Base-by-base conservation (phyloP, 768 basidiomycete species). In the Mycena capillaripes region DNA sequence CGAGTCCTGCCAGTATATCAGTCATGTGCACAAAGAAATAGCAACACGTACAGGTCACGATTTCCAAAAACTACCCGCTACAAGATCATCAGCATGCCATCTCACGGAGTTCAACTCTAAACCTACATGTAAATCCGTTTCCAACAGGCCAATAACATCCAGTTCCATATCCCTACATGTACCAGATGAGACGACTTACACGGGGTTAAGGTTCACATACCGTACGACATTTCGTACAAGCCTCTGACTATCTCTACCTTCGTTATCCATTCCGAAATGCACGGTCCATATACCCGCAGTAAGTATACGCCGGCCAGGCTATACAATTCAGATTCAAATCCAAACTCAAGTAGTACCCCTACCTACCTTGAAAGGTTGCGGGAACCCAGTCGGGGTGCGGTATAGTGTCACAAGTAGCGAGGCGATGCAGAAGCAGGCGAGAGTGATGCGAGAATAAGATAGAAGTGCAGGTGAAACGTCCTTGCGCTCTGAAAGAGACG, bases 201-300 rank as follows among this genome's bases (percentile, higher is more conserved):
- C 38, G 30, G n/a, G 2, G 59, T n/a, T 16, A 32, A 17, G 16
- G 10, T 38, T 38, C 14, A 76, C 78, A n/a, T 69, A 85, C 83
- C 74, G 80, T 5, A 88, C 80, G 29, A 88, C 77, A 69, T 91
- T 88, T 72, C 89, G 84, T 79, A 95, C 90, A 5, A 91, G 84
- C 48, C 87, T 80, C 79, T 94, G 93, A 77, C 93, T 94, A 75
- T 95, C 94, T 71, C 89, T 80, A 3, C 93, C 91, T 50, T 88
- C 89, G 73, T 94, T 91, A 80, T 95, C 90, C 30, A 89, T 84
- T 64, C 96, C 96, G 78, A 97, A 97, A 80, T 97, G 96, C 29
- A 97, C 87, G 0, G 96, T 95, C 96, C 95, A 97, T 32, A 97
- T 95, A 4, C 94, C 96, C 6, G 93, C 91, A 23, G 90, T 92